These are phyloP conservation scores for Metroxylon sagu DNA, from an alignment of 176 grass and related monocot species.

Conservation along the genomic window DNA sequence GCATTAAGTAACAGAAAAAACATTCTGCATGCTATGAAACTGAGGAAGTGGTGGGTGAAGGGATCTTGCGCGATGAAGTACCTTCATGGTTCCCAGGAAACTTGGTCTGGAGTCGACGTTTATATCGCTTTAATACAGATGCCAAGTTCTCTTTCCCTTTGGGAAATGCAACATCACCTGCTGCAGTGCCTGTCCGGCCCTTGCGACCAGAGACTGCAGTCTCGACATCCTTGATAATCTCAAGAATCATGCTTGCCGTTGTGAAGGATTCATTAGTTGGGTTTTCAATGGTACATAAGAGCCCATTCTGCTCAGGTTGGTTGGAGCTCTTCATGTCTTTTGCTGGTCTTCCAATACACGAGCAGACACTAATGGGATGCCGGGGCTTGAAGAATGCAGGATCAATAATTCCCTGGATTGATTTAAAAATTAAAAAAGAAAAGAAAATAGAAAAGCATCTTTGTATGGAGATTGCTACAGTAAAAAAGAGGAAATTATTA, in stretches of 20 bases:
- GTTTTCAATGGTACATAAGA: slow-evolving; percentile 4
- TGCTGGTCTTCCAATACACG: neutral
- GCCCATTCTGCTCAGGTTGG: slow-evolving; percentile 5
- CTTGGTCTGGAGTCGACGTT: slow-evolving; percentile 70
- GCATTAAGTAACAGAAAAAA: neutral
- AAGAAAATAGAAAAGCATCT: no score
- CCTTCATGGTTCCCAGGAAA: slow-evolving; percentile 1
- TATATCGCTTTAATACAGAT: slow-evolving; percentile 94
- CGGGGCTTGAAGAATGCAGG: slow-evolving; percentile 16
- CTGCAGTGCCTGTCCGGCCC: slow-evolving; percentile 81
- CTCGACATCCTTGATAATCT: slow-evolving; percentile 87
- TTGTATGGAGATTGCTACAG: no score
- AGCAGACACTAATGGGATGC: neutral
- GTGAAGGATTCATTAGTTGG: slow-evolving; percentile 49
- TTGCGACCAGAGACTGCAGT: slow-evolving; percentile 65
- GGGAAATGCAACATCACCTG: slow-evolving; percentile 89
- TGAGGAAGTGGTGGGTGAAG: neutral
- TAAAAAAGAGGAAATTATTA: no score
- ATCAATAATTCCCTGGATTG: slow-evolving; percentile 17
- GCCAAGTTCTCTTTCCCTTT: slow-evolving; percentile 99
- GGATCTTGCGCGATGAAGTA: slow-evolving; percentile 1
- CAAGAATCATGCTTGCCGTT: slow-evolving; percentile 43
- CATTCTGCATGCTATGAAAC: neutral
- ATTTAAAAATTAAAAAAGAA: slow-evolving; percentile 1
- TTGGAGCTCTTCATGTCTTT: slow-evolving; percentile 24